Conservation (phyloP, 441 rosid genomes). For the Euphorbia corollata region DNA sequence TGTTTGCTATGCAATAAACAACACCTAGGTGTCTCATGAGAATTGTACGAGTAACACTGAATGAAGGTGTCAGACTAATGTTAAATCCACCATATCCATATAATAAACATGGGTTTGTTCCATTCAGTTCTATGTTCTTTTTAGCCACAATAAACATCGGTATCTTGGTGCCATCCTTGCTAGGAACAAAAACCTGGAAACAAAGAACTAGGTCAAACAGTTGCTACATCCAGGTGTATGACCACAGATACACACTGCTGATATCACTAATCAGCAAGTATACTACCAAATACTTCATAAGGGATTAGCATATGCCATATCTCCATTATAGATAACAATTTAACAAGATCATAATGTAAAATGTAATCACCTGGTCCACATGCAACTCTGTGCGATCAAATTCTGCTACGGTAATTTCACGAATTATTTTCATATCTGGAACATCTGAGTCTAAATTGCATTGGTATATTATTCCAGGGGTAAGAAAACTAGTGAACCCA, state of each 20-base stretch:
- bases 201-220: conserved; percentile 13
- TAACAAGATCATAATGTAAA: too few species aligned
- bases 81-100: conserved; percentile 95
- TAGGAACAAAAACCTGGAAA: conserved; percentile 63
- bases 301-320: background rate
- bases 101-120: conserved; percentile 84
- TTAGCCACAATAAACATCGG: conserved; percentile 74
- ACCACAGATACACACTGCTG: background rate
- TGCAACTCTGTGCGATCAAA: conserved; percentile 65
- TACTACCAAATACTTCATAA: background rate
- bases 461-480: conserved; percentile 76
- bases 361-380: conserved; percentile 19
- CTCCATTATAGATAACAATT: background rate
- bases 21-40: conserved; percentile 71
- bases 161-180: conserved; percentile 78
- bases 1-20: conserved; percentile 74
- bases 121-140: conserved; percentile 59
- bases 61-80: conserved; percentile 74
- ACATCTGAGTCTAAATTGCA: conserved; percentile 51
- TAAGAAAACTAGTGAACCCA: conserved; percentile 75
- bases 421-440: conserved; percentile 72
- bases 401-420: conserved; percentile 67
- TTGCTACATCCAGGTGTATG: background rate
- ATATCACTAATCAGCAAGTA: too few species aligned
- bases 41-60: conserved; percentile 56